Percentiles rank a stretch among this genome's conserved stretches.
These are phyloP conservation scores for Nakazawaea laoshanensis DNA, from an alignment of 805 yeast genomes.

Conservation along the genomic window DNA sequence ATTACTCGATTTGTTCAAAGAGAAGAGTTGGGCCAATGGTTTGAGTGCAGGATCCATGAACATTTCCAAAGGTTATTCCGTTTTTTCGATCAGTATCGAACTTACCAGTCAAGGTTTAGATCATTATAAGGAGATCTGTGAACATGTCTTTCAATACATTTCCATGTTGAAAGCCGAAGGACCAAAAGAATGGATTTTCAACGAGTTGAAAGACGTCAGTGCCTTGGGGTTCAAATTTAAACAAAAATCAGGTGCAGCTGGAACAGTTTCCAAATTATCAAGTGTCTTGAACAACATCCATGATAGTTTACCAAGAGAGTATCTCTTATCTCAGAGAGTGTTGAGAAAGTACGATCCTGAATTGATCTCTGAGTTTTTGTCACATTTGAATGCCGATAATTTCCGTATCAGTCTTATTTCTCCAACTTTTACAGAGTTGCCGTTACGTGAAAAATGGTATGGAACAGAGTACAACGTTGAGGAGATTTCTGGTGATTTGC, in stretches of 20 bases:
- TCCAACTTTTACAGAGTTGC: conserved; percentile 41
- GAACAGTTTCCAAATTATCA: conserved; percentile 66
- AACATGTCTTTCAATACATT: conserved; percentile 64
- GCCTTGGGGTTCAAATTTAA: conserved; percentile 67
- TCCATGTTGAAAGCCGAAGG: conserved; percentile 45
- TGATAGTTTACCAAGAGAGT: conserved; percentile 50
- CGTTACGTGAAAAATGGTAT: conserved; percentile 72
- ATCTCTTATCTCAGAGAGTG: conserved; percentile 49
- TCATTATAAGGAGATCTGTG: conserved; percentile 53
- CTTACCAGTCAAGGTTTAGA: conserved; percentile 66
- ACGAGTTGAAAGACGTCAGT: conserved; percentile 67
- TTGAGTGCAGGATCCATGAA: conserved; percentile 67
- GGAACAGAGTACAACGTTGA: conserved; percentile 68
- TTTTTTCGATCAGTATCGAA: conserved; percentile 64
- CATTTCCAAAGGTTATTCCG: conserved; percentile 57
- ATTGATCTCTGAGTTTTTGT: conserved; percentile 39
- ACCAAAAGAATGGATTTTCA: conserved; percentile 73
- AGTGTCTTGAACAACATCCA: conserved; percentile 45
- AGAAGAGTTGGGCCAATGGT: conserved; percentile 70
- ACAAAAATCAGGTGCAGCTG: conserved; percentile 67
- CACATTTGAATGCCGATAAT: conserved; percentile 46
- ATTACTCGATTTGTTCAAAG: conserved; percentile 58
- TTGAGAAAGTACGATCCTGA: conserved; percentile 51
- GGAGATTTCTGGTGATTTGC: conserved; percentile 31
- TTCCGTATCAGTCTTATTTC: conserved; percentile 49